These are phyloP conservation scores for Cinnamomum micranthum DNA, from an alignment of 164 flowering plant species.

Conservation along the genomic window DNA sequence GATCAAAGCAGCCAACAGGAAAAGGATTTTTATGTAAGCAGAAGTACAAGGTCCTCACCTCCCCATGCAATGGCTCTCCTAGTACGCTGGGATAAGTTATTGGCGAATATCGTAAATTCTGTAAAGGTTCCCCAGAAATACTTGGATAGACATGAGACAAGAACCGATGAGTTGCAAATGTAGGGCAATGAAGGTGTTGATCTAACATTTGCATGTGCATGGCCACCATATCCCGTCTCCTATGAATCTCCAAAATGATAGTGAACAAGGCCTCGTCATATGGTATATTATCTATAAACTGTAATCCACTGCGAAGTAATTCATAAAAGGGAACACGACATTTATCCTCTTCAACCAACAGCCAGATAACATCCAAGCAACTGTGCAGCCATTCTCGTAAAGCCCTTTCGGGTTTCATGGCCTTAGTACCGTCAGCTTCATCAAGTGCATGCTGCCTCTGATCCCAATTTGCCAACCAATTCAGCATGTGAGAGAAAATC, in stretches of 20 bases:
- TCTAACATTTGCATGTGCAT: constrained; percentile 99
- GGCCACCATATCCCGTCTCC: constrained; percentile 98
- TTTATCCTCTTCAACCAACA: constrained; percentile 82
- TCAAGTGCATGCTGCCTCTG: constrained; percentile 55
- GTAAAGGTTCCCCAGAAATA: constrained; percentile 55
- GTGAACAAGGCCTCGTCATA: constrained; percentile 97
- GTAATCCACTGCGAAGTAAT: constrained; percentile 83
- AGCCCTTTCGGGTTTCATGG: constrained; percentile 65
- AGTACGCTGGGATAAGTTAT: constrained; percentile 95
- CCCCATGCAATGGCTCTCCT: constrained; percentile 98
- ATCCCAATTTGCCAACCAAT: constrained; percentile 94
- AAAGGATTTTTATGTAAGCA: neutral
- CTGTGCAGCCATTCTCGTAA: constrained; percentile 81
- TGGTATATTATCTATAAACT: constrained; percentile 86
- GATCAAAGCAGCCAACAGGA: neutral
- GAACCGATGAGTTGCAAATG: constrained; percentile 86
- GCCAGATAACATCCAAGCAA: constrained; percentile 93
- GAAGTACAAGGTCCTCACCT: constrained; percentile 47
- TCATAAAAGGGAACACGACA: constrained; percentile 97
- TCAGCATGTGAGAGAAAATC: constrained; percentile 71
- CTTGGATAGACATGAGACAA: constrained; percentile 58
- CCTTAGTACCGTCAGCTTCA: constrained; percentile 49
- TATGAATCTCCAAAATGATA: constrained; percentile 84
- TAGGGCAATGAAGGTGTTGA: constrained; percentile 95
- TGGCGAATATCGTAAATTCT: constrained; percentile 72